Base-by-base conservation (phyloP, 164 flowering plant species). In the Magnolia kwangsiensis region DNA sequence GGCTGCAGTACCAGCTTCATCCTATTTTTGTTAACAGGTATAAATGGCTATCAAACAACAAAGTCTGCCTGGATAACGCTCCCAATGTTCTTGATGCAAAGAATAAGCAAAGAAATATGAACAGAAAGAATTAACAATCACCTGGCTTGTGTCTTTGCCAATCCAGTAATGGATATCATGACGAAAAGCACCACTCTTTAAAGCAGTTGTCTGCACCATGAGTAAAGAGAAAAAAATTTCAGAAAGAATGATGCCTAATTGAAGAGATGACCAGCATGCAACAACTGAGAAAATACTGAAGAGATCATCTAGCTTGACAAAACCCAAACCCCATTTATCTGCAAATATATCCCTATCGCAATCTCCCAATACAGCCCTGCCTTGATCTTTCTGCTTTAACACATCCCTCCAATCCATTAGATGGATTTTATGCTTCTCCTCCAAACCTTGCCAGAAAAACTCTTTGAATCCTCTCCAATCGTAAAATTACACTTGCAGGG, bases 91-190 rank as follows among this genome's bases (percentile, higher is more conserved):
- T 69, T 51, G 19, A 50, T 1, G 63, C 14, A 4, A 19, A 14
- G 45, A 63, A 37, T 37, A 13, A 67, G 16, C 21, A 10, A 75
- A 55, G 24, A 19, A 50, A 78, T 59, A 8, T 67, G 4, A 13
- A 64, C 13, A 18, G 49, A 55, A 76, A 64, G 37, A 72, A 29
- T 23, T 21, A 72, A 50, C 21, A 20, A 83, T 80, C 72, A 89
- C 99, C 93, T 94, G 98, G 79, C 85, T 83, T 14, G 98, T 91
- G 81, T 94, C 96, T 85, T 90, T 94, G 50, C 99, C 99, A n/a
- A 93, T 88, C 99, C 99, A 96, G 81, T 96, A 96, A 81, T 96
- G 98, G 72, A 96, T 89, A 80, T 96, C 99, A 82, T 94, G 89
- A 50, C 93, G 96, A 72, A 96, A 80, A 76, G 95, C 89, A 71